Conservation (phyloP, 805 yeast species). For the Torulaspora quercuum region DNA sequence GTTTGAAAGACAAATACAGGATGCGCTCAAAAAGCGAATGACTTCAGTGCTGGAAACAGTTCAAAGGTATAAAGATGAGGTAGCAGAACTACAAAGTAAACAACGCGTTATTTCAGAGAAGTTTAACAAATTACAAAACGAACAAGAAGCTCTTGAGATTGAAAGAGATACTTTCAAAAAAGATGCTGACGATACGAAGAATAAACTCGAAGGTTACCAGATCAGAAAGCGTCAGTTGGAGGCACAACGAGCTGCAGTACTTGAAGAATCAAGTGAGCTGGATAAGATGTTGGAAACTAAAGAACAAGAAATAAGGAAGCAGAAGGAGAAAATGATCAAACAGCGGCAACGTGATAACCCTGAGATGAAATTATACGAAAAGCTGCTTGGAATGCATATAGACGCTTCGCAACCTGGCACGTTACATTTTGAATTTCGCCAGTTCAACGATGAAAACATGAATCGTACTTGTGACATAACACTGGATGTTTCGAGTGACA, state of each 20-base stretch:
- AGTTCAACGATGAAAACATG: slow-evolving; percentile 45
- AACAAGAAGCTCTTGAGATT: slow-evolving; percentile 32
- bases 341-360: slow-evolving; percentile 50
- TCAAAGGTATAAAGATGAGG: slow-evolving; percentile 13
- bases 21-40: slow-evolving; percentile 10
- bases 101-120: slow-evolving; percentile 35
- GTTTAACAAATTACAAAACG: slow-evolving; percentile 32
- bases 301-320: slow-evolving; percentile 34
- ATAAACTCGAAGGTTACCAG: slow-evolving; percentile 37
- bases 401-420: slow-evolving; percentile 48
- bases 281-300: slow-evolving; percentile 33
- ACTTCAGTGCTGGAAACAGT: slow-evolving; percentile 24
- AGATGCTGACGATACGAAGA: slow-evolving; percentile 36
- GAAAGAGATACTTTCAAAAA: slow-evolving; percentile 28
- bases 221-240: slow-evolving; percentile 38
- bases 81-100: slow-evolving; percentile 18
- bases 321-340: slow-evolving; percentile 37
- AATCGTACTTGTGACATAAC: slow-evolving; percentile 43
- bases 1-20: slow-evolving; percentile 35
- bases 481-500: slow-evolving; percentile 44
- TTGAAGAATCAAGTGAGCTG: slow-evolving; percentile 36
- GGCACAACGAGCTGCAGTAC: slow-evolving; percentile 31
- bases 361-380: slow-evolving; percentile 51
- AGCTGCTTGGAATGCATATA: slow-evolving; percentile 51
- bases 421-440: slow-evolving; percentile 47